Conservation (phyloP, 352 stramenopile genomes). For the Phytopythium aichiense region DNA sequence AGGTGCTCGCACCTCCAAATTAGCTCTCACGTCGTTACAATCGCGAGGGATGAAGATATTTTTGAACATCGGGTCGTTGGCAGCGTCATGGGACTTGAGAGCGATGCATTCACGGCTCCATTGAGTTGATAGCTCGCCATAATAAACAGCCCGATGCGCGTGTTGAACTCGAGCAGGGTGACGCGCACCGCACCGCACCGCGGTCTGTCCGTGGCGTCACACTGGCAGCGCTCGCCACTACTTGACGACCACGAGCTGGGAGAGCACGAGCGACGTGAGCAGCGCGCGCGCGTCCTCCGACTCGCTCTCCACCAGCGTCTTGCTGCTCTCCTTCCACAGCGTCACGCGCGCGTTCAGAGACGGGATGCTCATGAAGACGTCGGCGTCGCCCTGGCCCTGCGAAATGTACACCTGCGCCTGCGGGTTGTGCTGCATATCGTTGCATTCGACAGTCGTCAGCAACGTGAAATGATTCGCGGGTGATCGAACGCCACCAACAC, state of each 20-base stretch:
- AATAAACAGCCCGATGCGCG: neutral
- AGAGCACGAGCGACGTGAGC: constrained; percentile 49
- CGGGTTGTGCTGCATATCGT: constrained; percentile 40
- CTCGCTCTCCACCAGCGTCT: constrained; percentile 78
- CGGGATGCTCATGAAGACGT: constrained; percentile 82
- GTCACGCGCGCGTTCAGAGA: constrained; percentile 69
- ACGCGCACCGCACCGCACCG: no score
- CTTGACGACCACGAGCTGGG: constrained; percentile 42
- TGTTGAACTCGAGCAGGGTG: neutral
- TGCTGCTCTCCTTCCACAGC: constrained; percentile 70
- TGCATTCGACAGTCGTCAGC: neutral
- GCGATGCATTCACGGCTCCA: neutral
- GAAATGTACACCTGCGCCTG: constrained; percentile 75
- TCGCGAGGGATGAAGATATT: neutral
- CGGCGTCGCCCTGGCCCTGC: constrained; percentile 68
- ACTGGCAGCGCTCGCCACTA: neutral
- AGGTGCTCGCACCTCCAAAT: neutral
- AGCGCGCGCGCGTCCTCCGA: constrained; percentile 64
- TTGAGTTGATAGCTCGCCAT: neutral
- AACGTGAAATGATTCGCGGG: neutral
- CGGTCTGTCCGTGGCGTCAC: neutral
- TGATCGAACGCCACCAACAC: neutral
- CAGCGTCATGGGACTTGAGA: neutral
- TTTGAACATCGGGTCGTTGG: neutral
- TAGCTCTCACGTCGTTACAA: neutral